These are phyloP conservation scores for Calcarisporium arbuscula DNA, from an alignment of 2,329 filamentous ascomycete species.

Conservation along the genomic window DNA sequence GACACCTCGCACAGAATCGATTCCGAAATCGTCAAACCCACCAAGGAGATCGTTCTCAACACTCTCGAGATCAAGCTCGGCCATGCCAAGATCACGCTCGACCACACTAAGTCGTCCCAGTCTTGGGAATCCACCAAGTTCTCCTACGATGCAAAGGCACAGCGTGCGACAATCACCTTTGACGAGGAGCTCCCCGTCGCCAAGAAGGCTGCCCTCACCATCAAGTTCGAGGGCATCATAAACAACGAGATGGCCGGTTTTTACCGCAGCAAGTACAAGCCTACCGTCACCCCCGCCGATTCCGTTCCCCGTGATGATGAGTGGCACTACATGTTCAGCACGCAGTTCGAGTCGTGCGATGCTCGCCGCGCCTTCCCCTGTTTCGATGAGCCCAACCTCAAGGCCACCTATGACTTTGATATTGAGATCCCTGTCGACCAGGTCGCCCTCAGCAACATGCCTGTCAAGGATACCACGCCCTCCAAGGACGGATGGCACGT, in stretches of 20 bases:
- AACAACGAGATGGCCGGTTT: slow-evolving; percentile 92
- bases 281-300: slow-evolving; percentile 60
- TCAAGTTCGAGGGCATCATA: slow-evolving; percentile 74
- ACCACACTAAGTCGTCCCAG: slow-evolving; percentile 51
- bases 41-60: slow-evolving; percentile 77
- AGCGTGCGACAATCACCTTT: slow-evolving; percentile 77
- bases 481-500: slow-evolving; percentile 59
- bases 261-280: slow-evolving; percentile 92
- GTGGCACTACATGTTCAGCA: slow-evolving; percentile 76
- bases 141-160: slow-evolving; percentile 74
- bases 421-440: slow-evolving; percentile 87
- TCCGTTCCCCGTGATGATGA: slow-evolving; percentile 71
- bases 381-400: slow-evolving; percentile 96
- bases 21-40: slow-evolving; percentile 62
- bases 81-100: slow-evolving; percentile 52
- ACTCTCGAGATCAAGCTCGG: slow-evolving; percentile 75
- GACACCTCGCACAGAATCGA: slow-evolving; percentile 52
- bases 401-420: slow-evolving; percentile 90
- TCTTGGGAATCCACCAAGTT: slow-evolving; percentile 59
- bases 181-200: slow-evolving; percentile 61
- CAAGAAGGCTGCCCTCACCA: slow-evolving; percentile 58
- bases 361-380: slow-evolving; percentile 93
- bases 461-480: slow-evolving; percentile 63
- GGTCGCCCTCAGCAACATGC: slow-evolving; percentile 93
- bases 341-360: slow-evolving; percentile 96